Percentiles rank a stretch among this genome's conserved stretches.
phyloP scores from a whole-genome alignment of 495 filamentous ascomycete genomes.

The Neurospora sp. region DNA sequence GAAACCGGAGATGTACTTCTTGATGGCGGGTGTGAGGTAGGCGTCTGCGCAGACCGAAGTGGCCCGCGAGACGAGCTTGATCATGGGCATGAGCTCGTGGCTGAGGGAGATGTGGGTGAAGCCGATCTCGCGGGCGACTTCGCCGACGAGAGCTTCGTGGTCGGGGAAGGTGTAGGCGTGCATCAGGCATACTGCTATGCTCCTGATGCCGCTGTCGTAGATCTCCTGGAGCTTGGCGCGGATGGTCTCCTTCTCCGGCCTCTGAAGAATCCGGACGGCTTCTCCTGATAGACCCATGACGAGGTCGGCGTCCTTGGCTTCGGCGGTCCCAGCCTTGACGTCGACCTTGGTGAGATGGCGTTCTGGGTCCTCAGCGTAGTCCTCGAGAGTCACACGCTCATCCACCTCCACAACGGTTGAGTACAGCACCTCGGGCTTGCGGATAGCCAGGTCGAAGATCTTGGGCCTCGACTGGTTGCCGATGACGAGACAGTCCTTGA shows the following conservation, averaged over 20 bases:
- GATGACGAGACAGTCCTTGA: slow-evolving; percentile 83
- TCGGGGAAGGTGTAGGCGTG: slow-evolving; percentile 73
- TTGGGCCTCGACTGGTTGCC: slow-evolving; percentile 75
- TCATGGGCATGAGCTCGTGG: slow-evolving; percentile 88
- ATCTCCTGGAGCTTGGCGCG: slow-evolving; percentile 45
- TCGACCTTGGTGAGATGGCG: slow-evolving; percentile 41
- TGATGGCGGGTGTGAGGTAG: slow-evolving; percentile 91
- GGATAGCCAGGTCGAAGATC: slow-evolving; percentile 76
- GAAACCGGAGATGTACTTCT: slow-evolving; percentile 90
- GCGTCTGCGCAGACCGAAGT: slow-evolving; percentile 93
- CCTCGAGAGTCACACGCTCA: slow-evolving; percentile 78
- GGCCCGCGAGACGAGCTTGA: slow-evolving; percentile 74
- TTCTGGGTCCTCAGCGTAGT: slow-evolving; percentile 75
- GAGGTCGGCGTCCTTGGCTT: slow-evolving; percentile 38
- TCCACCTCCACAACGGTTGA: slow-evolving; percentile 67
- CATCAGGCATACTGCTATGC: slow-evolving; percentile 71
- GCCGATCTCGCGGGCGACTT: slow-evolving; percentile 59
- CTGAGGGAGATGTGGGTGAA: slow-evolving; percentile 67
- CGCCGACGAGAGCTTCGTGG: slow-evolving; percentile 60
- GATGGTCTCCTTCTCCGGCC: slow-evolving; percentile 46
- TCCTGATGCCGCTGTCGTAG: slow-evolving; percentile 52
- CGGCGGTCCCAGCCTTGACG: slow-evolving; percentile 34
- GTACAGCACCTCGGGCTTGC: slow-evolving; percentile 71
- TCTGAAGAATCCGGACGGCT: slow-evolving; percentile 53
- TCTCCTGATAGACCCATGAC: slow-evolving; percentile 61